Percentiles rank a stretch among this genome's conserved stretches.
Conservation (phyloP, 306 rosid species). For the Macrotyloma uniflorum region DNA sequence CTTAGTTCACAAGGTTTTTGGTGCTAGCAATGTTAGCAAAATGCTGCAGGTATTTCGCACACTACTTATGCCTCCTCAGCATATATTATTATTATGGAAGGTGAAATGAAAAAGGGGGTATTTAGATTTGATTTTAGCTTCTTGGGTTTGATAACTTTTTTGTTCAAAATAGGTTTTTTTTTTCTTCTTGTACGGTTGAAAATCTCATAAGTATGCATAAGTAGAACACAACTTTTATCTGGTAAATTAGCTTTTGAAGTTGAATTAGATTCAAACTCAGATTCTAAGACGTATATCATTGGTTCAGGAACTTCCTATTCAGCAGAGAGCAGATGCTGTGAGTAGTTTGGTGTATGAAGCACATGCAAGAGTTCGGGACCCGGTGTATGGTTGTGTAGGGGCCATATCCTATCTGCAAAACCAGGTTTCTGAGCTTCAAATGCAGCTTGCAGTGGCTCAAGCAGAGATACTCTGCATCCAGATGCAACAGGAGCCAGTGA, state of each 20-base stretch:
- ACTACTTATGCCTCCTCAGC: not conserved
- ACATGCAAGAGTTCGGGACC: conserved; percentile 81
- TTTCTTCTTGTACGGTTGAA: not conserved
- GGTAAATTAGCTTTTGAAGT: not conserved
- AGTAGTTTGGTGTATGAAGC: conserved; percentile 94
- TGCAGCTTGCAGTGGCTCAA: conserved; percentile 93
- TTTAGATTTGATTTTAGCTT: not conserved
- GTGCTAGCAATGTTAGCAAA: conserved; percentile 97
- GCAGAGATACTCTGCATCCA: conserved; percentile 88
- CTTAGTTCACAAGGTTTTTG: conserved; percentile 91
- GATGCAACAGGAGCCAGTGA: conserved; percentile 69
- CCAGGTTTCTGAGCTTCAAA: conserved; percentile 86
- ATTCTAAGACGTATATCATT: not conserved
- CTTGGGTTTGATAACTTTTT: not conserved
- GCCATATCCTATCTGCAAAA: conserved; percentile 79
- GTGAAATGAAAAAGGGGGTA: not conserved
- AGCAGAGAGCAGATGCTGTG: conserved; percentile 87
- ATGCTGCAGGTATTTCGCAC: conserved; percentile 72
- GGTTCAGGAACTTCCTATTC: conserved; percentile 68
- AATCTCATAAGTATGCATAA: not conserved
- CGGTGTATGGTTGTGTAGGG: conserved; percentile 94
- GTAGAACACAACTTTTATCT: not conserved
- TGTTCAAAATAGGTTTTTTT: not conserved
- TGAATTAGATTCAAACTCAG: not conserved
- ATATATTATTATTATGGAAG: not conserved